These are phyloP conservation scores for Pueraria montana DNA, from an alignment of 306 rosid species.

Conservation along the genomic window DNA sequence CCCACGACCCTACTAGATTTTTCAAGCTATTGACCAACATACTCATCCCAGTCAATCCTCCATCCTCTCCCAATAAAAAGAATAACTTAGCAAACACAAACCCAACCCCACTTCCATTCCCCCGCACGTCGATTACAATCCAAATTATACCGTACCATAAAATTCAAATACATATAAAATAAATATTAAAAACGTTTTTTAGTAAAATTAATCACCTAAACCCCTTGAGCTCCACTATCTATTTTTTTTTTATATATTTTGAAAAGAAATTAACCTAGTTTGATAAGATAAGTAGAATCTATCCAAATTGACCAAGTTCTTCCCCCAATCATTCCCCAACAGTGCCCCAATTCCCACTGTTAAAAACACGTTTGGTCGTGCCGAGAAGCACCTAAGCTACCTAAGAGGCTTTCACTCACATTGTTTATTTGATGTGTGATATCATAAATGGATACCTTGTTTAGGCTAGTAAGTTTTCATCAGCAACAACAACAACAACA, in stretches of 20 bases:
- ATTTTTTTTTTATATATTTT: background rate
- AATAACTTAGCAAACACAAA: constrained; percentile 49
- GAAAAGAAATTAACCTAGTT: constrained; percentile 27
- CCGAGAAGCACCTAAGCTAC: constrained; percentile 19
- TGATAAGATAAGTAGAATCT: constrained; percentile 47
- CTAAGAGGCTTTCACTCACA: background rate
- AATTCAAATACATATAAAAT: background rate
- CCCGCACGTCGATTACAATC: constrained; percentile 54
- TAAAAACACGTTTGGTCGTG: constrained; percentile 63
- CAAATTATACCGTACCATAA: background rate
- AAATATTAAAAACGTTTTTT: no score
- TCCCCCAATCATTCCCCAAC: constrained; percentile 36
- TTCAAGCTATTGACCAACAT: constrained; percentile 36
- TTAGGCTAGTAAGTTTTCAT: constrained; percentile 76
- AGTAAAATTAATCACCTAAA: background rate
- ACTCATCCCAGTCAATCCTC: constrained; percentile 42
- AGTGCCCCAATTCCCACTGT: constrained; percentile 47
- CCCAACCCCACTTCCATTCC: constrained; percentile 56
- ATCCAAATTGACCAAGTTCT: constrained; percentile 43
- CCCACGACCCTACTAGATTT: constrained; percentile 47
- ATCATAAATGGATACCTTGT: constrained; percentile 99
- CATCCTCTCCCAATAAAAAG: constrained; percentile 12
- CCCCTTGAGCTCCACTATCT: constrained; percentile 3
- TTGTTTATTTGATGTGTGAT: constrained; percentile 57
- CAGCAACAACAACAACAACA: constrained; percentile 41